Conservation (phyloP, 805 yeast species). For the Maudiozyma turicensis region DNA sequence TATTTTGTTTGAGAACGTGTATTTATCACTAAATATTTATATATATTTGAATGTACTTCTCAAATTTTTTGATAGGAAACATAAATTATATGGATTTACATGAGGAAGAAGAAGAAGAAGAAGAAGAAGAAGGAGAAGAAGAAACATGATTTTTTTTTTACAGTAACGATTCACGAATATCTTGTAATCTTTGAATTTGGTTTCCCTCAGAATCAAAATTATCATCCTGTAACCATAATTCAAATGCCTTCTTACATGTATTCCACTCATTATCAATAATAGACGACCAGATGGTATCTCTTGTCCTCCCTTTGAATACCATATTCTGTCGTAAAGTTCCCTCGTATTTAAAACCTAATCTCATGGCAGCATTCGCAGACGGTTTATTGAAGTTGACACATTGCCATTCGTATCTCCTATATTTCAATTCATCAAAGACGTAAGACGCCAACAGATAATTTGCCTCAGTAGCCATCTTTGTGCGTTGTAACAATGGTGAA, state of each 20-base stretch:
- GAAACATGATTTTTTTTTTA: too few relatives aligned
- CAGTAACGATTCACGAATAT: background rate
- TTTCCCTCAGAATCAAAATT: background rate
- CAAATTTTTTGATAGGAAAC: too few relatives aligned
- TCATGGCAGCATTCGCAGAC: conserved; percentile 23
- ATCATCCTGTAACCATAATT: background rate
- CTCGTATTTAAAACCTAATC: conserved; percentile 28
- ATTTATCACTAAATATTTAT: too few relatives aligned
- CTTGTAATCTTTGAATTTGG: background rate
- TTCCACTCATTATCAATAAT: conserved; percentile 28
- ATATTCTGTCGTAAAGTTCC: conserved; percentile 26
- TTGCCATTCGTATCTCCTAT: conserved; percentile 30
- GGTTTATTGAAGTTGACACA: conserved; percentile 26
- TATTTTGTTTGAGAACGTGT: too few relatives aligned
- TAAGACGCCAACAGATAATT: conserved; percentile 22
- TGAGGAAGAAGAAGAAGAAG: too few relatives aligned
- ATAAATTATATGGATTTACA: too few relatives aligned
- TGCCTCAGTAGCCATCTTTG: conserved; percentile 27
- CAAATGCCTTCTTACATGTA: background rate
- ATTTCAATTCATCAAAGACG: conserved; percentile 22
- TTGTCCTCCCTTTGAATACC: conserved; percentile 21
- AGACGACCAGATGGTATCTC: conserved; percentile 29
- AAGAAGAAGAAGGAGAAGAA: too few relatives aligned
- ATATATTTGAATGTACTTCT: too few relatives aligned
- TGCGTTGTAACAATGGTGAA: conserved; percentile 12